Evolutionary conservation across 768 basidiomycete genomes (phyloP).

Genomic region (Gymnopilus dilepis): DNA sequence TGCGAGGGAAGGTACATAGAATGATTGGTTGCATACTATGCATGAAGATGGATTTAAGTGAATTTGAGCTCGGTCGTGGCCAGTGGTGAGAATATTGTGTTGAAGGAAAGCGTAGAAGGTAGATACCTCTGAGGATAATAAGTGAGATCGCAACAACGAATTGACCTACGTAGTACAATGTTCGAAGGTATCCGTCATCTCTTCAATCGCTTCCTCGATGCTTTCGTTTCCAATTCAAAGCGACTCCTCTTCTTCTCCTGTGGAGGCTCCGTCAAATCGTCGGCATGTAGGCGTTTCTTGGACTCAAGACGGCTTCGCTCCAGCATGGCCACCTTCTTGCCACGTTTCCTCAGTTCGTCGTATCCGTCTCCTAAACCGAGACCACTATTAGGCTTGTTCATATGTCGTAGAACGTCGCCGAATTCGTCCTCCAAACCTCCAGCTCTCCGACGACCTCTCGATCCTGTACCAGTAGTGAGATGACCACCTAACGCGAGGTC

Average conservation of each 20-base stretch:
- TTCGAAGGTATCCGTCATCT: no score
- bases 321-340: constrained; percentile 66
- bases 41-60: no score
- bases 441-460: constrained; percentile 59
- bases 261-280: constrained; percentile 33
- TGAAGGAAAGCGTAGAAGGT: no score
- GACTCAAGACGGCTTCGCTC: constrained; percentile 54
- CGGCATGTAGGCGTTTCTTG: constrained; percentile 34
- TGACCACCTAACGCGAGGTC: constrained; percentile 86
- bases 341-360: constrained; percentile 73
- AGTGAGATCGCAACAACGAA: no score
- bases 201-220: constrained; percentile 40
- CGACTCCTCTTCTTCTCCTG: constrained; percentile 49
- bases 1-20: no score
- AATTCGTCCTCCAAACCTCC: constrained; percentile 87
- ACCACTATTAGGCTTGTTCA: constrained; percentile 50
- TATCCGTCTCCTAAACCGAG: constrained; percentile 71
- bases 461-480: constrained; percentile 46
- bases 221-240: constrained; percentile 54
- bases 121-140: no score
- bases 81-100: no score
- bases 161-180: no score
- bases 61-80: no score
- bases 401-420: constrained; percentile 72
- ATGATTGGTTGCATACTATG: no score